Conservation (phyloP, 139 green algal genomes). For the Spirogloea muscicola region DNA sequence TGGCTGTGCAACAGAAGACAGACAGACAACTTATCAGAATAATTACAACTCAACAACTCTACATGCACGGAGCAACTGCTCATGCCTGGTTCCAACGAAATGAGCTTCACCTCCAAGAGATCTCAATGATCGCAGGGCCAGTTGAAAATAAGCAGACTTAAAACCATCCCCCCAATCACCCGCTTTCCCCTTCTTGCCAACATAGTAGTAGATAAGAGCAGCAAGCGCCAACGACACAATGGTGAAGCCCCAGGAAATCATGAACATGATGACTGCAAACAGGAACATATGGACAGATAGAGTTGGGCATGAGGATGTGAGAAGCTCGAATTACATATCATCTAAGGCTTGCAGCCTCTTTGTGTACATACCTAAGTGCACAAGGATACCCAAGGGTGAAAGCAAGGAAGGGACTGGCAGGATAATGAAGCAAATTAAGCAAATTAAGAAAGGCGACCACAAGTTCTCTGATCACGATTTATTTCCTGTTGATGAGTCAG, state of each 20-base stretch:
- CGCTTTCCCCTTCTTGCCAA: slow-evolving; percentile 42
- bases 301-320: no score
- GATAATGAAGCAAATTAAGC: no score
- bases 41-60: no score
- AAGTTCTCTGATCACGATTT: no score
- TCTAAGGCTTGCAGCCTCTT: no score
- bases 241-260: slow-evolving; percentile 50
- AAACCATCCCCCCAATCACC: slow-evolving; percentile 50
- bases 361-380: no score
- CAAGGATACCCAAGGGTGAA: no score
- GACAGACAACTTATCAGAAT: not conserved
- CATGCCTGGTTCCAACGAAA: no score
- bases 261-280: slow-evolving; percentile 52
- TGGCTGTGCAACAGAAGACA: slow-evolving; percentile 34
- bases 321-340: no score
- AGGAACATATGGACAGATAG: slow-evolving; percentile 3
- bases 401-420: no score
- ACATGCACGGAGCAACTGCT: not conserved
- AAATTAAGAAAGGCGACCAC: no score
- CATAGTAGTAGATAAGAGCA: slow-evolving; percentile 51
- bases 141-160: slow-evolving; percentile 47
- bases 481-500: no score
- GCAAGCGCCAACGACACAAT: slow-evolving; percentile 39
- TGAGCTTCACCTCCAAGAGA: slow-evolving; percentile 29
- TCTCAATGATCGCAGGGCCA: slow-evolving; percentile 37